Evolutionary conservation across 2,329 filamentous ascomycete genomes (phyloP), one percentile per base, ranked within the genome.

Genomic region (Capronia coronata): DNA sequence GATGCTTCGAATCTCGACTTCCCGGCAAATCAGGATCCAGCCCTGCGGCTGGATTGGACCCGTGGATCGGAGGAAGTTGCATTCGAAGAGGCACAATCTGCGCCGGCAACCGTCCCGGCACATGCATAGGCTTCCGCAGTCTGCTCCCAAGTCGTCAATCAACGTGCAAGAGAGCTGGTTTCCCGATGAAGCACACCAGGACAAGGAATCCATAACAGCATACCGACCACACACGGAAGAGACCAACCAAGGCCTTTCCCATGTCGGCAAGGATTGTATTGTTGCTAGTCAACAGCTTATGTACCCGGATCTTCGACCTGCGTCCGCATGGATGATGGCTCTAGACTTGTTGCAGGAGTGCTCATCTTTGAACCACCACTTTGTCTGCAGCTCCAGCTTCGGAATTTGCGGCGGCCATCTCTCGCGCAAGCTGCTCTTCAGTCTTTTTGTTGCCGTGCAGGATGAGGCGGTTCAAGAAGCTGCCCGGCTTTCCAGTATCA

Each of bases 371-470:
- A 18, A 43, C 48, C 5, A 52, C 46, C 22, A 46, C 43, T 34
- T 42, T 49, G 32, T 53, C 49, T 11, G 49, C 37, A 14, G 21
- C 34, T 8, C 46, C 47, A n/a, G 52, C 46, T 16, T 44, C 40
- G 3, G 50, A 29, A 21, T 53, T 53, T 9, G 44, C 35, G 14
- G 50, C 54, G 11, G 54, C 54, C 25, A 38, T 30, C 34, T 56
- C 54, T 16, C 50, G 47, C 16, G 51, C 54, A 44, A 56, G 29
- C 38, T 54, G 54, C n/a, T 56, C 51, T 34, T 57, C 54, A 22
- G 58, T 60, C 52, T 60, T 60, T 47, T 58, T 55, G 52, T 60
- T 60, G 43, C 58, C 58, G 45, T 59, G 56, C 22, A 45, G 40
- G 42, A 60, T 60, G 52, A 59, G 49, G n/a, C 58, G 51, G 46